A percentile compares a stretch with the other conserved stretches of the same genome.
Evolutionary conservation across 306 rosid species (phyloP).

Genomic region (Hippophae rhamnoides): DNA sequence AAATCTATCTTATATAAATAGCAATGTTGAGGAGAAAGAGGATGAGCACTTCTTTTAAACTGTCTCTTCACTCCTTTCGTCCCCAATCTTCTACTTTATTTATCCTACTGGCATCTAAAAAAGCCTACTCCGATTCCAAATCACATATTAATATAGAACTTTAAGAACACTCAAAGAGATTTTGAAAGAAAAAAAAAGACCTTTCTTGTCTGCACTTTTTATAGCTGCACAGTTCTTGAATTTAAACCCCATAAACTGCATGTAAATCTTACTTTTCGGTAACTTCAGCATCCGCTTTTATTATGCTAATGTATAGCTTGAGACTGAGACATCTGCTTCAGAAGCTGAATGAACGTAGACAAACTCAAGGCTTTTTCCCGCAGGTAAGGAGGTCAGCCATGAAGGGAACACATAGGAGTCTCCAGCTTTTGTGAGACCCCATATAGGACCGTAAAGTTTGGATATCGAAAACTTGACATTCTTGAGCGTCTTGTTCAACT

Average conservation of each 20-base stretch:
- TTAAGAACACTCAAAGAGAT: slow-evolving; percentile 9
- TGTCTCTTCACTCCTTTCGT: slow-evolving; percentile 96
- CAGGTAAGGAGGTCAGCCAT: slow-evolving; percentile 66
- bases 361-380: slow-evolving; percentile 82
- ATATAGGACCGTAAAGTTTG: slow-evolving; percentile 81
- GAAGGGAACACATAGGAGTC: slow-evolving; percentile 68
- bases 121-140: slow-evolving; percentile 40
- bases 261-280: slow-evolving; percentile 14
- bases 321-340: slow-evolving; percentile 60
- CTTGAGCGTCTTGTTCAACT: slow-evolving; percentile 51
- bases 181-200: slow-evolving; percentile 17
- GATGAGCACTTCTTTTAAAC: slow-evolving; percentile 79
- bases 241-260: slow-evolving; percentile 35
- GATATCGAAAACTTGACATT: slow-evolving; percentile 51
- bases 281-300: slow-evolving; percentile 9
- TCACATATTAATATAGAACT: slow-evolving; percentile 29
- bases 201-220: slow-evolving; percentile 41
- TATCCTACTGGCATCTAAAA: slow-evolving; percentile 37
- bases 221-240: slow-evolving; percentile 62
- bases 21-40: slow-evolving; percentile 86
- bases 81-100: slow-evolving; percentile 57
- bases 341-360: slow-evolving; percentile 87
- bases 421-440: slow-evolving; percentile 72
- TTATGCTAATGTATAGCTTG: slow-evolving; percentile 59
- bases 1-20: slow-evolving; percentile 41